phyloP scores from a whole-genome alignment of 352 stramenopile genomes.

The Globisporangium alternatum region DNA sequence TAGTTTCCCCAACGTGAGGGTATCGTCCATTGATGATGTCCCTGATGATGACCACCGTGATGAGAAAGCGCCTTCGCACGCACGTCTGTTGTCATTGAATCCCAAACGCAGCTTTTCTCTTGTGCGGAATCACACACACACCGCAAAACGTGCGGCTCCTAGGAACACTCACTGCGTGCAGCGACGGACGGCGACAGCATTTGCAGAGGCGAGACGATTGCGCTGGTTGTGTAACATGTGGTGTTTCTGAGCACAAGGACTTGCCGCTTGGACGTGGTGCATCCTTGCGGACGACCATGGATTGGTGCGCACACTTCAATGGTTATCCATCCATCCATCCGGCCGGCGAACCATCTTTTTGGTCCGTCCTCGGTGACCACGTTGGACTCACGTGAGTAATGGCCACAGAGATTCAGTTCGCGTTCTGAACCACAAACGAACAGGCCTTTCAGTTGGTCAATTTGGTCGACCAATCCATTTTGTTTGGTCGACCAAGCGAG shows the following conservation, averaged over 20 bases:
- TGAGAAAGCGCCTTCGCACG: no score
- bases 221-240: neutral
- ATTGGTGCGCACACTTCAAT: conserved; percentile 1
- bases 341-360: no score
- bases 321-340: neutral
- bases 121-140: neutral
- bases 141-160: neutral
- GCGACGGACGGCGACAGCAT: neutral
- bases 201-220: neutral
- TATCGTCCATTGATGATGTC: neutral
- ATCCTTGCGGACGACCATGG: neutral
- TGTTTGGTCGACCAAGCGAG: neutral
- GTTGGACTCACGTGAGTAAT: conserved; percentile 6
- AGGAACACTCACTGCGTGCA: neutral
- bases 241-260: neutral
- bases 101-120: neutral
- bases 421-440: neutral
- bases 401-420: neutral
- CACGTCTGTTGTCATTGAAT: no score
- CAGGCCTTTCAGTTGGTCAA: no score
- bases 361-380: neutral
- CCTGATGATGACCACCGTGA: neutral
- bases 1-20: neutral
- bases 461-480: neutral
- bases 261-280: neutral